These are phyloP conservation scores for Diversispora epigaea DNA, from an alignment of 192 early-diverging fungal species.

Conservation along the genomic window DNA sequence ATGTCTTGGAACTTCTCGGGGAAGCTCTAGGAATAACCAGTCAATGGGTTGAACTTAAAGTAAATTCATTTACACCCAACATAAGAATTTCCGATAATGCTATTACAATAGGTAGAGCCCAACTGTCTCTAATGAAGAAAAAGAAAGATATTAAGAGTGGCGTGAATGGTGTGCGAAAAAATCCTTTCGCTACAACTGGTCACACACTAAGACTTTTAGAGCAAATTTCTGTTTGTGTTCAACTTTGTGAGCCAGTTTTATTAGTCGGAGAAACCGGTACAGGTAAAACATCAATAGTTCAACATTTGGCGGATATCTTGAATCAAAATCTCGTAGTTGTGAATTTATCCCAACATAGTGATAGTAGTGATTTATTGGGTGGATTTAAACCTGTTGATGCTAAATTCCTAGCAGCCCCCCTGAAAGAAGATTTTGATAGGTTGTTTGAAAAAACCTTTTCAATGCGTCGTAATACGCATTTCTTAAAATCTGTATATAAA, in stretches of 20 bases:
- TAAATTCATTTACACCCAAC: slow-evolving; percentile 66
- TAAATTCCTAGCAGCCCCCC: slow-evolving; percentile 69
- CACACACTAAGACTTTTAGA: slow-evolving; percentile 81
- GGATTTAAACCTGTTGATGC: slow-evolving; percentile 97
- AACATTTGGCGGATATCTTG: slow-evolving; percentile 81
- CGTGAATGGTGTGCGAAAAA: slow-evolving; percentile 34
- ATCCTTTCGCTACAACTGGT: slow-evolving; percentile 86
- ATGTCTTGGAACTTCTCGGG: slow-evolving; percentile 64
- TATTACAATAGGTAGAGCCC: slow-evolving; percentile 59
- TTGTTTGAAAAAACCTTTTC: slow-evolving; percentile 89
- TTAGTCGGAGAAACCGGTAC: slow-evolving; percentile 97
- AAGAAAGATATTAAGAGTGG: slow-evolving; percentile 35
- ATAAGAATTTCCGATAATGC: slow-evolving; percentile 44
- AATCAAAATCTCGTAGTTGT: slow-evolving; percentile 81
- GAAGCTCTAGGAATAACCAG: slow-evolving; percentile 64
- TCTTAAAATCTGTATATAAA: slow-evolving; percentile 76
- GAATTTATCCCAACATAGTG: slow-evolving; percentile 96
- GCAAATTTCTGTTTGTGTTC: slow-evolving; percentile 77
- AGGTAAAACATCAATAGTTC: slow-evolving; percentile 95
- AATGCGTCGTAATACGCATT: slow-evolving; percentile 79
- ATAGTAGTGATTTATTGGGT: slow-evolving; percentile 90
- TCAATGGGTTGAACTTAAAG: slow-evolving; percentile 68
- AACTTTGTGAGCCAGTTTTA: slow-evolving; percentile 80
- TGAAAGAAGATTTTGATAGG: slow-evolving; percentile 82
- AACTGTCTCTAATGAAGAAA: slow-evolving; percentile 41